Evolutionary conservation across 2,329 filamentous ascomycete species (phyloP).

Genomic region (Penicillium vulpinum): DNA sequence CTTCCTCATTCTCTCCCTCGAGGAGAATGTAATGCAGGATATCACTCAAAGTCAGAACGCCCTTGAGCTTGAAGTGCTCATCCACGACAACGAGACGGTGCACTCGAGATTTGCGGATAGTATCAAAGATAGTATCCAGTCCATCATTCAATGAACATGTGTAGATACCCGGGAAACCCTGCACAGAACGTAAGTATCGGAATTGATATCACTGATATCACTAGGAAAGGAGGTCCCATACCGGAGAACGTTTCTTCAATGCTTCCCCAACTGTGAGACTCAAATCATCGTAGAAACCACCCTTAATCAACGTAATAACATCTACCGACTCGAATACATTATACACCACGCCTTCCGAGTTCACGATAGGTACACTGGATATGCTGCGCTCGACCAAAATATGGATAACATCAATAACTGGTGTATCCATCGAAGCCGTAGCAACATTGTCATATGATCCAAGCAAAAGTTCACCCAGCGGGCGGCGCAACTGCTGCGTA

Average conservation of each 20-base stretch:
- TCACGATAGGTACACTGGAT: conserved; percentile 89
- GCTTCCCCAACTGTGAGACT: conserved; percentile 85
- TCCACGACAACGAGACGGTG: conserved; percentile 93
- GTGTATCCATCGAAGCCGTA: conserved; percentile 83
- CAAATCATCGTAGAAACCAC: conserved; percentile 87
- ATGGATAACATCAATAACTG: conserved; percentile 92
- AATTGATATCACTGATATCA: neutral
- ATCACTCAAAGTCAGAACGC: conserved; percentile 90
- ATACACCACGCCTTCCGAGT: conserved; percentile 73
- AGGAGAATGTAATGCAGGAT: conserved; percentile 93
- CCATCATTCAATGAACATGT: conserved; percentile 90
- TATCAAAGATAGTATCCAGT: conserved; percentile 94
- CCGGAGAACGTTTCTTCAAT: conserved; percentile 77
- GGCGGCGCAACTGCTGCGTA: conserved; percentile 84
- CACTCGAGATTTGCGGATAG: conserved; percentile 89
- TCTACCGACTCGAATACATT: conserved; percentile 99
- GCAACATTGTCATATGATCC: conserved; percentile 81
- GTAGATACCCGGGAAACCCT: conserved; percentile 94
- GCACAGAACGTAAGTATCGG: conserved; percentile 3
- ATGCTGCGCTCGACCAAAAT: conserved; percentile 91
- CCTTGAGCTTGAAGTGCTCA: conserved; percentile 79
- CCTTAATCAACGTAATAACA: conserved; percentile 93
- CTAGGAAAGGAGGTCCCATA: conserved; percentile 39
- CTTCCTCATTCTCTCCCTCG: conserved; percentile 67
- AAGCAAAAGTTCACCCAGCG: conserved; percentile 77